Conservation (phyloP, 2,329 filamentous ascomycete genomes). For the Alternaria panax region DNA sequence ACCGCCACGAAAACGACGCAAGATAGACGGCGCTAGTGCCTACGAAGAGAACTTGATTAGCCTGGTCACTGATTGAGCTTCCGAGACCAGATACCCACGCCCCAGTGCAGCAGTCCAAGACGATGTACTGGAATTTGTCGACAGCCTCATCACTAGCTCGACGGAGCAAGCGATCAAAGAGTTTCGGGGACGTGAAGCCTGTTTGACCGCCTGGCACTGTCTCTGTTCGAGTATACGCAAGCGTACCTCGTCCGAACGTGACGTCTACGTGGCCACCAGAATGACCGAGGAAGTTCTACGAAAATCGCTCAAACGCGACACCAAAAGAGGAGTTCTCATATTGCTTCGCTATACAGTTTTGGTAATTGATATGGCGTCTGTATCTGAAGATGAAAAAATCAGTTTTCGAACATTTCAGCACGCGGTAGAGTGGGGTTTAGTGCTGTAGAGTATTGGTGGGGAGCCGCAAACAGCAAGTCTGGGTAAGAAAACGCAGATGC, state of each 20-base stretch:
- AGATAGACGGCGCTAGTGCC: background rate
- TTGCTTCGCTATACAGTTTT: background rate
- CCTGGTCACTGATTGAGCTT: background rate
- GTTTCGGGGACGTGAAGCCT: background rate
- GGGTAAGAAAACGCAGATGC: background rate
- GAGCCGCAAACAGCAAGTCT: background rate
- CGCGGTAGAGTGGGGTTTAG: background rate
- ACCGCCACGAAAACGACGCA: background rate
- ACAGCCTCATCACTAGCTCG: background rate
- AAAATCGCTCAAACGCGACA: background rate
- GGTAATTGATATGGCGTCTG: too few species aligned
- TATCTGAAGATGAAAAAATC: background rate
- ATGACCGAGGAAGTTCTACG: background rate
- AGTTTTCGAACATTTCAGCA: background rate
- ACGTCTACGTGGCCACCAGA: background rate
- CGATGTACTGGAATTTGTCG: background rate
- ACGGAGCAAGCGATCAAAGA: fast-evolving
- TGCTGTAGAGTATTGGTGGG: background rate
- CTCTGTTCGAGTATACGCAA: background rate
- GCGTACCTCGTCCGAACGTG: background rate
- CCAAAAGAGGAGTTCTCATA: background rate
- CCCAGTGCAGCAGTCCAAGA: background rate
- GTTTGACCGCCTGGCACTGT: background rate
- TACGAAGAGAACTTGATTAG: background rate
- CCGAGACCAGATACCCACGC: background rate